Conservation (phyloP, 2,329 filamentous ascomycete genomes). For the Colletotrichum endophyticum region DNA sequence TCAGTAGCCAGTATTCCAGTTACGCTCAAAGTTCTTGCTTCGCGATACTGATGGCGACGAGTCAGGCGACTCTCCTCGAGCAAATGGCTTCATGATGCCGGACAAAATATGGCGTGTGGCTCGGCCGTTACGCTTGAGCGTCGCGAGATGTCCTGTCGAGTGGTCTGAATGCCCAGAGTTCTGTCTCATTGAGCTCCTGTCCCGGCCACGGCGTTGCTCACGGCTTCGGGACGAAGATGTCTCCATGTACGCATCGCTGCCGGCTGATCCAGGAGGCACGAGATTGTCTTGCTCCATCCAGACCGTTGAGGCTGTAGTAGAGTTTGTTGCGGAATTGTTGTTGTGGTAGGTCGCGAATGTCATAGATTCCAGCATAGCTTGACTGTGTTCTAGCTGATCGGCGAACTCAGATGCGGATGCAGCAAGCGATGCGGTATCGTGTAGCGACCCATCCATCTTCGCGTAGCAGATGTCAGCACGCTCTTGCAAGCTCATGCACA, state of each 20-base stretch:
- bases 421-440: constrained; percentile 36
- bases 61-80: constrained; percentile 45
- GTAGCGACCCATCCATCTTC: constrained; percentile 50
- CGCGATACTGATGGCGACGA: constrained; percentile 18
- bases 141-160: constrained; percentile 23
- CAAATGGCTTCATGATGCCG: constrained; percentile 50
- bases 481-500: constrained; percentile 55
- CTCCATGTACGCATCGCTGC: constrained; percentile 19
- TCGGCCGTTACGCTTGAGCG: constrained; percentile 33
- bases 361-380: constrained; percentile 40
- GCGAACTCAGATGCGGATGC: constrained; percentile 43
- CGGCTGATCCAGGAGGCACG: constrained; percentile 26
- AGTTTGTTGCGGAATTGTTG: constrained; percentile 15
- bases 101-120: constrained; percentile 46
- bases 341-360: constrained; percentile 39
- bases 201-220: constrained; percentile 20
- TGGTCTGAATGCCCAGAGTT: constrained; percentile 25
- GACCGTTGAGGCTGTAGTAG: constrained; percentile 22
- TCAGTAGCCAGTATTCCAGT: constrained; percentile 9
- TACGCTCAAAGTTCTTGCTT: constrained; percentile 16
- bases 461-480: constrained; percentile 57
- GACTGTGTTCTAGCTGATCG: constrained; percentile 52
- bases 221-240: constrained; percentile 10
- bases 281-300: constrained; percentile 34
- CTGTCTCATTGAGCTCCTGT: constrained; percentile 17